A percentile compares a stretch with the other conserved stretches of the same genome.
These are phyloP conservation scores for Chionographis japonica DNA, from an alignment of 106 monocot species.

Conservation along the genomic window DNA sequence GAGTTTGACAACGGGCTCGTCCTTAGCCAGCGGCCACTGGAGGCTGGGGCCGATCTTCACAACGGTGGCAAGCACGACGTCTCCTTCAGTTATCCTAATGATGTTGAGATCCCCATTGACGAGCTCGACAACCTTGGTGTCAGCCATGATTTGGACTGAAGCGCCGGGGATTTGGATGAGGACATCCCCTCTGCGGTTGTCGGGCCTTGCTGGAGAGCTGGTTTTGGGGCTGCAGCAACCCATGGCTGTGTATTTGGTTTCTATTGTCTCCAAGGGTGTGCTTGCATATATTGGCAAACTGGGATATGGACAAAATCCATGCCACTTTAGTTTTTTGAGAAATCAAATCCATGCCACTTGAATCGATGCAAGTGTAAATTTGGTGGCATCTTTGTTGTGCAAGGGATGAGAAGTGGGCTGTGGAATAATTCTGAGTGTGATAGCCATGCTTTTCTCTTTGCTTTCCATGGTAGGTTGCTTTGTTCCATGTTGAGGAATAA, in stretches of 20 bases:
- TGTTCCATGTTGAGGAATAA: slow-evolving; percentile 37
- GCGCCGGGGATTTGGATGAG: slow-evolving; percentile 56
- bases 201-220: slow-evolving; percentile 11
- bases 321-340: neutral
- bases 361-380: slow-evolving; percentile 5
- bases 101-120: slow-evolving; percentile 52
- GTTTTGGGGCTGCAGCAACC: slow-evolving; percentile 22
- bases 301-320: neutral
- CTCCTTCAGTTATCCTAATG: slow-evolving; percentile 36
- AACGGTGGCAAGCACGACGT: slow-evolving; percentile 43
- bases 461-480: slow-evolving; percentile 11
- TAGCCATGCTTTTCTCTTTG: slow-evolving; percentile 7
- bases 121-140: slow-evolving; percentile 35
- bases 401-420: neutral
- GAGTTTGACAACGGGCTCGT: slow-evolving; percentile 84
- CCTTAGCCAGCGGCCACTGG: slow-evolving; percentile 77
- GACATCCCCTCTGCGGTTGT: slow-evolving; percentile 37
- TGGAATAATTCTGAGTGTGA: slow-evolving; percentile 27
- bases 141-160: slow-evolving; percentile 42
- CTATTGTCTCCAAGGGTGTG: neutral
- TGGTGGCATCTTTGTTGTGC: slow-evolving; percentile 7
- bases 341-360: neutral
- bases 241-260: slow-evolving; percentile 18
- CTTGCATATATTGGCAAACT: neutral
- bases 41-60: slow-evolving; percentile 43